These are phyloP conservation scores for Yarrowia sp. DNA, from an alignment of 805 yeast species.

Conservation along the genomic window DNA sequence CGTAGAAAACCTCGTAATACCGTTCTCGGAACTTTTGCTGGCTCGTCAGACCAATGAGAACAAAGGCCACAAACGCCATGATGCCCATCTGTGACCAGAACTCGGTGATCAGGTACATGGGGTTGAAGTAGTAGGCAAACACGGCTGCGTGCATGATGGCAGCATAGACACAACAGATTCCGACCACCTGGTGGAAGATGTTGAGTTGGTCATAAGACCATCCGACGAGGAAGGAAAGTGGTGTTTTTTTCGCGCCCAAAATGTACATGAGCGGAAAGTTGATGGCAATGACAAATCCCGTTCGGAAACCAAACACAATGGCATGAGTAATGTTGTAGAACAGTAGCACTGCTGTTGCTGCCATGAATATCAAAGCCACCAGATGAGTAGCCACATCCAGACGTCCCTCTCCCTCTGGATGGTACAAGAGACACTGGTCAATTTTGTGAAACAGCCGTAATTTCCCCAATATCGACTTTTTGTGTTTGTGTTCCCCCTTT, in stretches of 20 bases:
- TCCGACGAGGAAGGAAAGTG: slow-evolving; percentile 38
- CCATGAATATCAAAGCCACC: neutral
- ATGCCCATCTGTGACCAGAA: slow-evolving; percentile 30
- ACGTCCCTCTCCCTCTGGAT: neutral
- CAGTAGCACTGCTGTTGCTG: neutral
- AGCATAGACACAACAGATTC: slow-evolving; percentile 30
- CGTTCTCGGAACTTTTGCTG: slow-evolving; percentile 23
- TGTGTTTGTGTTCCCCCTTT: neutral
- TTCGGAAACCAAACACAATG: slow-evolving; percentile 30
- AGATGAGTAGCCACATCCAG: slow-evolving; percentile 8
- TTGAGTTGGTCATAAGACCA: slow-evolving; percentile 47
- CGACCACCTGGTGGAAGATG: slow-evolving; percentile 43
- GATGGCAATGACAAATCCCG: slow-evolving; percentile 30
- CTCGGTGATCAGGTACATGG: slow-evolving; percentile 28
- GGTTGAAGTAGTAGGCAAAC: slow-evolving; percentile 29
- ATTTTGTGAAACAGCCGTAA: neutral
- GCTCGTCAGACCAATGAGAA: slow-evolving; percentile 30
- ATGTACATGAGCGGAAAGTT: slow-evolving; percentile 32
- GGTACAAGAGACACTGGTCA: slow-evolving; percentile 6
- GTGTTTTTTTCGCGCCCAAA: slow-evolving; percentile 33
- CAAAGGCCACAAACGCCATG: slow-evolving; percentile 29
- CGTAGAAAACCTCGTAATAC: slow-evolving; percentile 31
- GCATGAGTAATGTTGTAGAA: slow-evolving; percentile 19
- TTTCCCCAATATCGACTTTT: neutral
- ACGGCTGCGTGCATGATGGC: slow-evolving; percentile 27